Evolutionary conservation across 2,329 filamentous ascomycete genomes (phyloP), one percentile per base, ranked within the genome.

Genomic region (Raffaelea albimanens): DNA sequence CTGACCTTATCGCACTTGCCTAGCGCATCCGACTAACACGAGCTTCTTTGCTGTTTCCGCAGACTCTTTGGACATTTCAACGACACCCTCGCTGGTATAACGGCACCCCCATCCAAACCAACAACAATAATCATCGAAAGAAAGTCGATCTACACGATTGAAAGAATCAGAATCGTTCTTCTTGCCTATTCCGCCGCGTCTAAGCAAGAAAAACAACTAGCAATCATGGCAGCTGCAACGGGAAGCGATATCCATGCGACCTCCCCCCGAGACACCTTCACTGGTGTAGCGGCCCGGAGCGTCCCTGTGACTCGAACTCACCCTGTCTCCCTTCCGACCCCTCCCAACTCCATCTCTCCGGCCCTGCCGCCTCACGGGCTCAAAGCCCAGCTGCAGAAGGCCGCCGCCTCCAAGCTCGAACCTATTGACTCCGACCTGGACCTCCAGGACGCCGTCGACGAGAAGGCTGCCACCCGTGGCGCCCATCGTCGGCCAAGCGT

Each of bases 261-360:
- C 71, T 73, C 70, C 68, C 63, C 63, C 72, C 77, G 78, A 82
- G 79, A 83, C 78, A 78, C 76, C 78, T 83, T 83, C 65, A 70
- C 78, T 82, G 79, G 69, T 81, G 79, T 82, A 81, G 78, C 78
- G 74, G 76, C 76, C 67, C 72, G 73, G 71, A 77, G 75, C 59
- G 75, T 79, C 65, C 69, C 76, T 74, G 72, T 78, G 75, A 77
- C 77, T 70, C 72, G 67, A 68, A 66, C 69, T 70, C 72, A 76
- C 58, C 72, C 79, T 63, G 79, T 93, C 60, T 86, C 85, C 64
- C 80, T 95, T 60, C 88, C 86, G 54, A 96, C 91, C 64, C 91
- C 91, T 62, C 91, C 91, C 52, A 94, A 91, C 72, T 96, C 90
- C 67, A 89, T 96, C 64, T 96, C 90, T 52, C 91, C 91, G 43